Evolutionary conservation across 176 grass and related monocot genomes (phyloP).

Genomic region (Triticum monococcum): DNA sequence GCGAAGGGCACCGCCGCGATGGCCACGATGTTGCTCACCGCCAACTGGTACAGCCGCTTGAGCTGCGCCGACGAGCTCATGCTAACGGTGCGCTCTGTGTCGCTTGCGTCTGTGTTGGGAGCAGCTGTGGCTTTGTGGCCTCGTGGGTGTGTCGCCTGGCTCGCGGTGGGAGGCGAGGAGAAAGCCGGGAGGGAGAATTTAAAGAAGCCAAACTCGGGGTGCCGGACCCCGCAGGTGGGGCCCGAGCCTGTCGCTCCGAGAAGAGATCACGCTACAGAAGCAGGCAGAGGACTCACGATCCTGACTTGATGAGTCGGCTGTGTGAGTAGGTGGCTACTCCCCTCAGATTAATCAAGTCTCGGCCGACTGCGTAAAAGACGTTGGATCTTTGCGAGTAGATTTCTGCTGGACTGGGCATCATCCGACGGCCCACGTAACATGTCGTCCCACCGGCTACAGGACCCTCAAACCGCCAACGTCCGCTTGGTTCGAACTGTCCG

Average conservation of each 20-base stretch:
- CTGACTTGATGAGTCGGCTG: not conserved
- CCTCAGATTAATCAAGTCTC: not conserved
- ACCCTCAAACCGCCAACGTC: too few species aligned
- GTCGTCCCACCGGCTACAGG: too few species aligned
- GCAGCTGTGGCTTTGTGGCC: not conserved
- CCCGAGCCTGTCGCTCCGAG: not conserved
- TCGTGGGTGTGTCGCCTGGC: not conserved
- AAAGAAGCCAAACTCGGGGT: not conserved
- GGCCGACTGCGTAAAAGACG: too few species aligned
- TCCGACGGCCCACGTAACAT: too few species aligned
- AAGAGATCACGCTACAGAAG: not conserved
- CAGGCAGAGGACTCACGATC: not conserved
- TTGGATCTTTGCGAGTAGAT: too few species aligned
- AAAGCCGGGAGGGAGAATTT: slow-evolving; percentile 25
- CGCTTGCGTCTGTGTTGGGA: not conserved
- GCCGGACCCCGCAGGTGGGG: not conserved
- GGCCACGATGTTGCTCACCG: slow-evolving; percentile 50
- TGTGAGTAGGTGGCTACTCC: not conserved
- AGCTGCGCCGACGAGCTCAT: slow-evolving; percentile 28
- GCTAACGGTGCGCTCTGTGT: not conserved
- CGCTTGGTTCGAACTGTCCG: too few species aligned
- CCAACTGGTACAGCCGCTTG: slow-evolving; percentile 44
- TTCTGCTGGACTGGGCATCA: too few species aligned
- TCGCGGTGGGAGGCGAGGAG: not conserved
- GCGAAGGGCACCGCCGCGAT: slow-evolving; percentile 34